Evolutionary conservation across 208 protist genomes (phyloP).

Genomic region (Leishmania mexicana): DNA sequence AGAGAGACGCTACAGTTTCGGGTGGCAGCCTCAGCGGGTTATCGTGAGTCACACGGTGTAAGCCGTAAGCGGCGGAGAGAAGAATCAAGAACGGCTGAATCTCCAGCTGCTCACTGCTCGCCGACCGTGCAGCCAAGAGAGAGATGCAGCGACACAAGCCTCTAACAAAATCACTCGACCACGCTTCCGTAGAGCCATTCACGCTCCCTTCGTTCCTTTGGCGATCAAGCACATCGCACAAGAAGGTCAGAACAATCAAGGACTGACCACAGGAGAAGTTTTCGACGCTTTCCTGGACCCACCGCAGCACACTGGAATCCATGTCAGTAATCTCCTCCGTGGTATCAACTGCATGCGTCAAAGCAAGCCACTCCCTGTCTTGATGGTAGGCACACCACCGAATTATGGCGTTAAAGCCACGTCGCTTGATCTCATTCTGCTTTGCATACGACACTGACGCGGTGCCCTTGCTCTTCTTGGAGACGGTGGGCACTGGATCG

Average conservation of each 20-base stretch:
- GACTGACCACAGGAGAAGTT: conserved; percentile 76
- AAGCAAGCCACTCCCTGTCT: background rate
- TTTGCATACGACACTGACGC: conserved; percentile 2
- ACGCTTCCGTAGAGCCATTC: background rate
- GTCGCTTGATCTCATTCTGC: conserved; percentile 47
- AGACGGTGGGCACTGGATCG: background rate
- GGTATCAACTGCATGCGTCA: too few relatives aligned
- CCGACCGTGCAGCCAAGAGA: conserved; percentile 20
- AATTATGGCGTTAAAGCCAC: conserved; percentile 63
- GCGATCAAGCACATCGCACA: conserved; percentile 62
- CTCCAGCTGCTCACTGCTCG: conserved; percentile 64
- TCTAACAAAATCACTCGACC: background rate
- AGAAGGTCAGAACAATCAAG: conserved; percentile 67
- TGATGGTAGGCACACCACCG: conserved; percentile 75
- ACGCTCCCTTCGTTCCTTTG: background rate
- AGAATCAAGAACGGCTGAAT: conserved; percentile 66
- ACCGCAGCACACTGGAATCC: conserved; percentile 55
- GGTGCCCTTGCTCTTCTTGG: background rate
- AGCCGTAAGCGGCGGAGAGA: conserved; percentile 59
- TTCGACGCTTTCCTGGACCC: conserved; percentile 42
- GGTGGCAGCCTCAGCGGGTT: conserved; percentile 20
- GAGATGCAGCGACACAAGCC: conserved; percentile 21
- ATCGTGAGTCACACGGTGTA: conserved; percentile 38
- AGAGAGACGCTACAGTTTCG: conserved; percentile 21
- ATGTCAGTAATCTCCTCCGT: conserved; percentile 12